Evolutionary conservation across 164 flowering plant genomes (phyloP).

Genomic region (Dillenia suffruticosa): DNA sequence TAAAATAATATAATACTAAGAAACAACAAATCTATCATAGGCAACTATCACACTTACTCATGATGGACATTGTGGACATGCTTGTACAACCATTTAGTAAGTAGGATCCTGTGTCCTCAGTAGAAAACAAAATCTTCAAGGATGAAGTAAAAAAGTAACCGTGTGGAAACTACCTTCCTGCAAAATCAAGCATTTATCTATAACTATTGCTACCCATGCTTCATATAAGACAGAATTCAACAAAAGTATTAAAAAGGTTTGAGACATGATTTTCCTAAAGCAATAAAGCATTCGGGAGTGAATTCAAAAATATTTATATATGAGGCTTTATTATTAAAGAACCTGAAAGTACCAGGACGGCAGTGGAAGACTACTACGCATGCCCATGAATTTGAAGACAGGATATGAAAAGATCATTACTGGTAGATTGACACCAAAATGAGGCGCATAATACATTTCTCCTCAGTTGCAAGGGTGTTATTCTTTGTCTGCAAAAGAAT

Average conservation of each 20-base stretch:
- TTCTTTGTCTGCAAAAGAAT: conserved; percentile 63
- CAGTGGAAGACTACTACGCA: conserved; percentile 90
- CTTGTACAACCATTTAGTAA: conserved; percentile 97
- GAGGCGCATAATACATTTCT: conserved; percentile 83
- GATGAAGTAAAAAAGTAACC: conserved; percentile 85
- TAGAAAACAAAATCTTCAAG: conserved; percentile 91
- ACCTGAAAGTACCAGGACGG: conserved; percentile 96
- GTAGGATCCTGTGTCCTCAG: conserved; percentile 92
- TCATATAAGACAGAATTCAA: not conserved
- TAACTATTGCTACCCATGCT: conserved; percentile 3
- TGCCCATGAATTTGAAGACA: conserved; percentile 92
- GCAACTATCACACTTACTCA: conserved; percentile 68
- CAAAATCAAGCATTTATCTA: conserved; percentile 10
- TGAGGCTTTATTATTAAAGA: conserved; percentile 49
- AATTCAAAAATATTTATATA: conserved; percentile 1
- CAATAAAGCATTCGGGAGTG: not conserved
- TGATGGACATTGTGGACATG: conserved; percentile 98
- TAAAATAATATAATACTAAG: not conserved
- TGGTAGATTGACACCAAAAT: conserved; percentile 89
- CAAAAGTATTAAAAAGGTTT: too few relatives aligned
- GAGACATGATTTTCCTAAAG: not conserved
- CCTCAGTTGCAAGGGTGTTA: conserved; percentile 85
- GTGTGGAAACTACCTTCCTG: conserved; percentile 78
- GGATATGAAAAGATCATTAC: conserved; percentile 88
- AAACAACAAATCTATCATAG: not conserved